Percentiles rank a stretch among this genome's conserved stretches.
Conservation (phyloP, 176 grass and related monocot genomes). For the Aegilops bicornis region DNA sequence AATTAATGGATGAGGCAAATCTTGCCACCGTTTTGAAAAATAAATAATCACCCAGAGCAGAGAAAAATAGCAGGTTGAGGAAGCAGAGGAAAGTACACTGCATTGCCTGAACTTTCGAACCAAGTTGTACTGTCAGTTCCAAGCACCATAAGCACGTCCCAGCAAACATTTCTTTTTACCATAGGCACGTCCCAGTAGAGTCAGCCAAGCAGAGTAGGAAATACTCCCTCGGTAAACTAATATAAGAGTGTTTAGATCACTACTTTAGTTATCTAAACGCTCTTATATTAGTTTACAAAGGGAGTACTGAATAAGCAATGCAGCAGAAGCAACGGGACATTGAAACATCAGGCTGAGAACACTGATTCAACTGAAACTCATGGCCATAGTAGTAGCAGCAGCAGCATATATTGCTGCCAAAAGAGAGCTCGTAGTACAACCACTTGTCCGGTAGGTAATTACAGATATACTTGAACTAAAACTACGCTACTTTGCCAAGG, state of each 20-base stretch:
- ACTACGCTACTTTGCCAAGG: slow-evolving; percentile 18
- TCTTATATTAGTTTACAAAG: too few relatives aligned
- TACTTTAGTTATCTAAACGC: too few relatives aligned
- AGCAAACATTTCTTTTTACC: too few relatives aligned
- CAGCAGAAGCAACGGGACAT: neutral
- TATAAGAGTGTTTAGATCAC: too few relatives aligned
- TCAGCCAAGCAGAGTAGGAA: too few relatives aligned
- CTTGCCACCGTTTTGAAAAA: too few relatives aligned
- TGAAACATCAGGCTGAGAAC: neutral
- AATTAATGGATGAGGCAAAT: too few relatives aligned
- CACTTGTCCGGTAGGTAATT: neutral
- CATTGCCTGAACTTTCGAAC: neutral
- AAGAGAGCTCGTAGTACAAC: neutral
- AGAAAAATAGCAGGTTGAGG: neutral
- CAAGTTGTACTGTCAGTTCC: neutral
- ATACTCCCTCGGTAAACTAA: too few relatives aligned
- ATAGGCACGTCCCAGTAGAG: too few relatives aligned
- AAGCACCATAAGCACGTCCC: too few relatives aligned
- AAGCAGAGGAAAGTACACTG: neutral
- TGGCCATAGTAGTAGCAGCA: neutral
- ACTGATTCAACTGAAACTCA: neutral
- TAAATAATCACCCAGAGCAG: neutral
- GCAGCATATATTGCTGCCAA: slow-evolving; percentile 1
- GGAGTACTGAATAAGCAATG: neutral
- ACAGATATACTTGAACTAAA: slow-evolving; percentile 4